Percentiles rank a stretch among this genome's conserved stretches.
Evolutionary conservation across 495 filamentous ascomycete genomes (phyloP).

Genomic region (Podospora australis): DNA sequence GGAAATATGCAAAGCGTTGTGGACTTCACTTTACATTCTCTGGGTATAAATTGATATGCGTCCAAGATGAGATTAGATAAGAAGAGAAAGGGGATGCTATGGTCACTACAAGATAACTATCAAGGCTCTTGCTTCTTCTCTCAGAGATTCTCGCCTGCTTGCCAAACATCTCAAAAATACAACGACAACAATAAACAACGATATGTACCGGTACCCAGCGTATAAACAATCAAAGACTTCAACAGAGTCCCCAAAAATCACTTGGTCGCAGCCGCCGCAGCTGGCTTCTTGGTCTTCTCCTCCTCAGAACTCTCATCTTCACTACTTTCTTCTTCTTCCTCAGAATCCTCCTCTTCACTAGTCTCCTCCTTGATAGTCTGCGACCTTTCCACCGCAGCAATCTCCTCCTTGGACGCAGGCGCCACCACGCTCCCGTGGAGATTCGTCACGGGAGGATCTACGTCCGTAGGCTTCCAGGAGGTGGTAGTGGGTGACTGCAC

Average conservation of each 20-base stretch:
- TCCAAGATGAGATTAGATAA: too few species aligned
- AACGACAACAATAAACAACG: too few species aligned
- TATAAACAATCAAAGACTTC: too few species aligned
- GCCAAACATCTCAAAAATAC: too few species aligned
- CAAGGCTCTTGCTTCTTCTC: too few species aligned
- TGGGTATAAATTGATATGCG: too few species aligned
- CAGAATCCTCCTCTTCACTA: not conserved
- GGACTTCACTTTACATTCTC: too few species aligned
- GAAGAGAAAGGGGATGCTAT: too few species aligned
- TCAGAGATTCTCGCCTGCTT: too few species aligned
- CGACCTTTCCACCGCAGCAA: conserved; percentile 32
- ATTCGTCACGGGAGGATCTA: conserved; percentile 27
- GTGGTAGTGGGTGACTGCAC: conserved; percentile 42
- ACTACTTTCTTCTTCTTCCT: not conserved
- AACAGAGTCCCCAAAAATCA: not conserved
- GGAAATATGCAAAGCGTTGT: not conserved
- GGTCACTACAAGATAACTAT: too few species aligned
- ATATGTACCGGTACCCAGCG: too few species aligned
- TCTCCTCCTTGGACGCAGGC: conserved; percentile 28
- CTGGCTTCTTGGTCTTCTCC: not conserved
- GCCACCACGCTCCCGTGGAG: conserved; percentile 26
- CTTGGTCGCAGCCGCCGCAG: not conserved
- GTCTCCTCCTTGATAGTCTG: conserved; percentile 33
- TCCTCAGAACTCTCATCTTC: not conserved
- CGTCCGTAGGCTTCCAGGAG: conserved; percentile 39